A percentile compares a stretch with the other conserved stretches of the same genome.
phyloP scores from a whole-genome alignment of 2,329 filamentous ascomycete species.

The Colletotrichum echinochloae region DNA sequence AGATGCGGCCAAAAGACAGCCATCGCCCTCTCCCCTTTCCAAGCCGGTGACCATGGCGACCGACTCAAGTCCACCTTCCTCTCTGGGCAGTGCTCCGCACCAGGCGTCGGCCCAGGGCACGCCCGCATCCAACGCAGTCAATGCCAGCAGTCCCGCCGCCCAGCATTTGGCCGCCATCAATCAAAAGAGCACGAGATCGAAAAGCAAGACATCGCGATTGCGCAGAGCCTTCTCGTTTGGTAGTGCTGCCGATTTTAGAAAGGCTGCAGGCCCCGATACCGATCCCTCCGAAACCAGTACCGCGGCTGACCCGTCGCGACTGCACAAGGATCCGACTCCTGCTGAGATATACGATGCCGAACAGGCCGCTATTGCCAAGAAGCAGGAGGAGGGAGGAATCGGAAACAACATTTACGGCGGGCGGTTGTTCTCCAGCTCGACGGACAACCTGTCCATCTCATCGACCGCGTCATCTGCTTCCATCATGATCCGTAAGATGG shows the following conservation, averaged over 20 bases:
- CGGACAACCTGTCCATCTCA: conserved; percentile 92
- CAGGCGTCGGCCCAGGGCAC: conserved; percentile 49
- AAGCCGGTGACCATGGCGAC: conserved; percentile 74
- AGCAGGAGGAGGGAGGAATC: conserved; percentile 91
- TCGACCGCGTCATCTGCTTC: conserved; percentile 91
- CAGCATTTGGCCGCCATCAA: conserved; percentile 89
- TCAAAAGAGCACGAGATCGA: conserved; percentile 80
- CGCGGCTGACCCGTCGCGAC: conserved; percentile 58
- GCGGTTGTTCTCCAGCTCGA: conserved; percentile 88
- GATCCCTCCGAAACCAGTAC: conserved; percentile 25
- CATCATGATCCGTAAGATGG: conserved; percentile 98
- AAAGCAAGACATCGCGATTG: conserved; percentile 87
- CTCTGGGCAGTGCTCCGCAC: conserved; percentile 48
- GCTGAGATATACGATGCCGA: conserved; percentile 84
- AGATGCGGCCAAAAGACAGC: conserved; percentile 74
- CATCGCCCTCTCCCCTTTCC: conserved; percentile 79
- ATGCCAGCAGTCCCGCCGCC: conserved; percentile 76
- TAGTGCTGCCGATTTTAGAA: conserved; percentile 89
- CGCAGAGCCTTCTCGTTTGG: conserved; percentile 96
- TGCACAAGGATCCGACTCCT: conserved; percentile 73
- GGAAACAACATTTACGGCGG: conserved; percentile 95
- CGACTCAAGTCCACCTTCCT: conserved; percentile 58
- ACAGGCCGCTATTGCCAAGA: conserved; percentile 89
- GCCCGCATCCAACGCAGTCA: conserved; percentile 47
- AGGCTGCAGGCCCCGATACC: conserved; percentile 66